Percentiles rank a stretch among this genome's conserved stretches.
phyloP scores from a whole-genome alignment of 352 stramenopile genomes.

The Phytophthora capsici region DNA sequence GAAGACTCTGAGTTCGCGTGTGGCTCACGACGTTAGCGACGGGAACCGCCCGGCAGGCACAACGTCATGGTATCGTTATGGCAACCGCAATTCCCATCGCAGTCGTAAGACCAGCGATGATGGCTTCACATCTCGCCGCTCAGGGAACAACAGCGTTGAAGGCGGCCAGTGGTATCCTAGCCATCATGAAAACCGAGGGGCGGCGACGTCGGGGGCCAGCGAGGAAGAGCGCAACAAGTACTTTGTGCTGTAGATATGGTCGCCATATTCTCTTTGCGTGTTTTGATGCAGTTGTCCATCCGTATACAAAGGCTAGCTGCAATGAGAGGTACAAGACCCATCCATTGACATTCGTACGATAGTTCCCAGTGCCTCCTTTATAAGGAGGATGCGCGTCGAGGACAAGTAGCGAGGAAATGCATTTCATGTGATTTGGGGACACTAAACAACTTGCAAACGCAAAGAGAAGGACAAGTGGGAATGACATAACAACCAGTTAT shows the following conservation, averaged over 20 bases:
- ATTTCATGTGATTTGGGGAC: conserved; percentile 32
- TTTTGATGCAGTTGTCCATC: conserved; percentile 29
- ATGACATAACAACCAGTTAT: conserved; percentile 41
- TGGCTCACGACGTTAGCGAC: conserved; percentile 65
- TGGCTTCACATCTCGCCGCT: conserved; percentile 52
- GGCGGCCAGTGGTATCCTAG: conserved; percentile 50
- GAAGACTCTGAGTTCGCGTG: conserved; percentile 77
- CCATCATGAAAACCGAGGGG: conserved; percentile 45
- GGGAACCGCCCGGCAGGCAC: conserved; percentile 43
- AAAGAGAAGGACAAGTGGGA: conserved; percentile 3
- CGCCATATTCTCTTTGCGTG: conserved; percentile 25
- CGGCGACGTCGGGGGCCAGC: conserved; percentile 48
- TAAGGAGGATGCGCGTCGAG: conserved; percentile 9
- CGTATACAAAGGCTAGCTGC: conserved; percentile 31
- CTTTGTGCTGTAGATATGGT: conserved; percentile 75
- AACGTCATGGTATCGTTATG: conserved; percentile 81
- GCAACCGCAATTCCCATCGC: conserved; percentile 69
- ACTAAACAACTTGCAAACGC: not conserved
- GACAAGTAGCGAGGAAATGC: conserved; percentile 22
- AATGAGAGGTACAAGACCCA: conserved; percentile 27
- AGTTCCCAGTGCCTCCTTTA: conserved; percentile 14
- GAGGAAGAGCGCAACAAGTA: conserved; percentile 86
- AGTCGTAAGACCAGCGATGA: conserved; percentile 75
- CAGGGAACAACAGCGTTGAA: conserved; percentile 69
- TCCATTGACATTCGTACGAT: conserved; percentile 16